Percentiles rank a stretch among this genome's conserved stretches.
Conservation (phyloP, 2,329 filamentous ascomycete species). For the Aspergillus sclerotialis region DNA sequence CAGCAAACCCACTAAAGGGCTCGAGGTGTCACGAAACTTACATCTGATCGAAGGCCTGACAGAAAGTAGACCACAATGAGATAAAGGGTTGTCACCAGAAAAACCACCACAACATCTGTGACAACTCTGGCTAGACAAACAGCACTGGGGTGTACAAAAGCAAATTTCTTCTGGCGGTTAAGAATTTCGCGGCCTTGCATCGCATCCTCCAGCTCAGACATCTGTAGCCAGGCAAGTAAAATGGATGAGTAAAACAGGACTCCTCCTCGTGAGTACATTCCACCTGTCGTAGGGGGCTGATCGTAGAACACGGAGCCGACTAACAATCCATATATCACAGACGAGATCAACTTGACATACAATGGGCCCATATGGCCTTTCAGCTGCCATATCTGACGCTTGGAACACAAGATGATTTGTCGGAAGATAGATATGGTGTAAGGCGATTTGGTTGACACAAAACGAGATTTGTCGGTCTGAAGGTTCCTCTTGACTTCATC, state of each 20-base stretch:
- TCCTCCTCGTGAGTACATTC: conserved; percentile 54
- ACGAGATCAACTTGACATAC: conserved; percentile 67
- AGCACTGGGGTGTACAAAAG: conserved; percentile 57
- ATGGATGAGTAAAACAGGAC: conserved; percentile 56
- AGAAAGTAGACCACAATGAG: conserved; percentile 57
- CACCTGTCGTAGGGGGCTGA: conserved; percentile 47
- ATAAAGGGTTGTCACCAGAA: conserved; percentile 49
- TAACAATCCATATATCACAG: conserved; percentile 62
- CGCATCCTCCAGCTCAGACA: conserved; percentile 69
- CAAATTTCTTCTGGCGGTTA: conserved; percentile 57
- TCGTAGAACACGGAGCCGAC: conserved; percentile 70
- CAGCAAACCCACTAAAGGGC: background rate
- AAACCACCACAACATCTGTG: conserved; percentile 49
- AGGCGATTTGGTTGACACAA: conserved; percentile 56
- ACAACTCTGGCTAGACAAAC: conserved; percentile 52
- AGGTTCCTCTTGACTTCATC: conserved; percentile 54
- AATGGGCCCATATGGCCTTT: conserved; percentile 63
- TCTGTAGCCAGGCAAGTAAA: conserved; percentile 58
- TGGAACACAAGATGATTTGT: conserved; percentile 54
- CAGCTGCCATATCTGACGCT: conserved; percentile 68
- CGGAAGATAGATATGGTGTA: conserved; percentile 67
- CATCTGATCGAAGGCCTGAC: conserved; percentile 30
- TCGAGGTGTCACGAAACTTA: conserved; percentile 7
- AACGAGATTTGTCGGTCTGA: conserved; percentile 45
- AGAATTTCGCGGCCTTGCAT: conserved; percentile 62